These are phyloP conservation scores for Ilyonectria sp. DNA, from an alignment of 2,329 filamentous ascomycete genomes.

Conservation along the genomic window DNA sequence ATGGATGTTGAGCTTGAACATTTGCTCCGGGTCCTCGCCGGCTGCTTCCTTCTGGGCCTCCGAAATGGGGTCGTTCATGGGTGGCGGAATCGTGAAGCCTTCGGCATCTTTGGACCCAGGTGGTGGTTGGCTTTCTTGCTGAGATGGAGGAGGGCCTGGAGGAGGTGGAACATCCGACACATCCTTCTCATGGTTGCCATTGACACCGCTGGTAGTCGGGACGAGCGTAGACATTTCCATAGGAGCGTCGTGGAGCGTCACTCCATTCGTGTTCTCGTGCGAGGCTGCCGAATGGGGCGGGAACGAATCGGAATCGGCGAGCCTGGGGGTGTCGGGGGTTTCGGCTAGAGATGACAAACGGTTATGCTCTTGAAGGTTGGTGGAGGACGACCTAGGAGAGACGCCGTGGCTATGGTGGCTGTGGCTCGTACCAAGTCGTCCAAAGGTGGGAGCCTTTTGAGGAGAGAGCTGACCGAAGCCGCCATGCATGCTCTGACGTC, in stretches of 20 bases:
- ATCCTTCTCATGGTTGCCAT: slow-evolving; percentile 64
- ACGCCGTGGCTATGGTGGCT: slow-evolving; percentile 58
- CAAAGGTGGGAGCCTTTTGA: slow-evolving; percentile 70
- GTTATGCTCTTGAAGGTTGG: slow-evolving; percentile 68
- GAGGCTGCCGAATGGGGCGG: slow-evolving; percentile 38
- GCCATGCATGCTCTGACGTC: slow-evolving; percentile 77
- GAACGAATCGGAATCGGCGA: slow-evolving; percentile 47
- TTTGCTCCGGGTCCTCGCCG: slow-evolving; percentile 72
- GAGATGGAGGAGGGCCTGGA: slow-evolving; percentile 64
- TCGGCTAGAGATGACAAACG: slow-evolving; percentile 72
- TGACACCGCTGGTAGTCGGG: slow-evolving; percentile 57
- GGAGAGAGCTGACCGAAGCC: slow-evolving; percentile 72
- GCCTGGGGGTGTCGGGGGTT: slow-evolving; percentile 61
- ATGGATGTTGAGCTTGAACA: slow-evolving; percentile 86
- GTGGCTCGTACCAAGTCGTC: slow-evolving; percentile 76
- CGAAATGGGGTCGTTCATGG: slow-evolving; percentile 76
- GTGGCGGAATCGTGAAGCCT: slow-evolving; percentile 81
- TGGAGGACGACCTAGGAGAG: slow-evolving; percentile 73
- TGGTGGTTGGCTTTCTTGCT: slow-evolving; percentile 56
- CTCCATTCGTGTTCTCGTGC: slow-evolving; percentile 64
- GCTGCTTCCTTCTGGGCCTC: slow-evolving; percentile 77
- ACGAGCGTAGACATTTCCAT: slow-evolving; percentile 50
- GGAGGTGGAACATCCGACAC: slow-evolving; percentile 67
- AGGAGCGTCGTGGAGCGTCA: slow-evolving; percentile 51
- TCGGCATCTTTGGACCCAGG: slow-evolving; percentile 76